Evolutionary conservation across 2,329 filamentous ascomycete genomes (phyloP).

Genomic region (Alternaria burnsii): DNA sequence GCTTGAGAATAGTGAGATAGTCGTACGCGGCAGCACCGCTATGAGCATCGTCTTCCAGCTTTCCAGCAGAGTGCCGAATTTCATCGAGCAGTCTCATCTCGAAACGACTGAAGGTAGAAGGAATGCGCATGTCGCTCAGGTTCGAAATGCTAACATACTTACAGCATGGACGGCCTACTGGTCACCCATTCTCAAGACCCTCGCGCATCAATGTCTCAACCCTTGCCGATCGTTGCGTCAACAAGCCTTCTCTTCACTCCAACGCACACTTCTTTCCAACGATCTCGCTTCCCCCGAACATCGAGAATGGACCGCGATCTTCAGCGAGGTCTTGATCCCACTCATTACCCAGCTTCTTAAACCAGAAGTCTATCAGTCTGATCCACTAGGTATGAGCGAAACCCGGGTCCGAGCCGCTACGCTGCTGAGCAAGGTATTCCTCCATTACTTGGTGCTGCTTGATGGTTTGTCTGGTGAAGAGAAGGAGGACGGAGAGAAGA

Average conservation of each 20-base stretch:
- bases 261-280: conserved; percentile 84
- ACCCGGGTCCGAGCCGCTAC: conserved; percentile 92
- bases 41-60: conserved; percentile 83
- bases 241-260: conserved; percentile 84
- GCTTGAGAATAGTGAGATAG: conserved; percentile 72
- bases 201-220: conserved; percentile 91
- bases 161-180: conserved; percentile 96
- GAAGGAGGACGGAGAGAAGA: conserved; percentile 54
- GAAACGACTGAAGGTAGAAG: conserved; percentile 79
- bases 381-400: conserved; percentile 93
- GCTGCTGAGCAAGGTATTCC: conserved; percentile 91
- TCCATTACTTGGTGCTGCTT: conserved; percentile 88
- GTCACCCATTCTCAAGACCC: conserved; percentile 89
- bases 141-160: background rate
- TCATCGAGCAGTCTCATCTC: conserved; percentile 93
- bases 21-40: conserved; percentile 80
- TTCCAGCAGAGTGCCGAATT: conserved; percentile 79
- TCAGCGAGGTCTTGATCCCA: conserved; percentile 91
- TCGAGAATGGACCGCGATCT: conserved; percentile 93
- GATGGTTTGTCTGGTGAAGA: conserved; percentile 69
- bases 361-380: conserved; percentile 91
- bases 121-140: background rate
- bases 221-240: conserved; percentile 92
- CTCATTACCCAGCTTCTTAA: conserved; percentile 87
- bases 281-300: conserved; percentile 85